Evolutionary conservation across 1,284 basidiomycete species (phyloP).

Genomic region (Sanghuangporus baumii): DNA sequence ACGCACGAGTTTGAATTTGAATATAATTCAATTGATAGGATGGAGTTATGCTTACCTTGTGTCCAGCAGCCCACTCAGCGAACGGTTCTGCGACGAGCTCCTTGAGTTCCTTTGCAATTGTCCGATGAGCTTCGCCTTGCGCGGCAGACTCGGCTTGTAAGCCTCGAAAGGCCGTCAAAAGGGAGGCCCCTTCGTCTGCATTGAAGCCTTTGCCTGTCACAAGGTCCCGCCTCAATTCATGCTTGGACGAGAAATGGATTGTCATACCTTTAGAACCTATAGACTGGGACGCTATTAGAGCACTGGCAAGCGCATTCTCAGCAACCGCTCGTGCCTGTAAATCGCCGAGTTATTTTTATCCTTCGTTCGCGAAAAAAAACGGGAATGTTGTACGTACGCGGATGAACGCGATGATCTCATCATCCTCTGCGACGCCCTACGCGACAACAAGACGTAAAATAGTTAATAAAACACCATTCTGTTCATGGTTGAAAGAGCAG

Average conservation of each 20-base stretch:
- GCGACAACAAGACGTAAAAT: not conserved
- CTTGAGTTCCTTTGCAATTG: conserved; percentile 61
- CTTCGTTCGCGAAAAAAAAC: not conserved
- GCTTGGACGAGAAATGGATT: not conserved
- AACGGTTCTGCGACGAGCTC: conserved; percentile 71
- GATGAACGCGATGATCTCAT: conserved; percentile 78
- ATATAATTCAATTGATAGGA: conserved; percentile 8
- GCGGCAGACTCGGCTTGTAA: conserved; percentile 61
- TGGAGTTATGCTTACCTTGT: conserved; percentile 44
- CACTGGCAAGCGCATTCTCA: conserved; percentile 54
- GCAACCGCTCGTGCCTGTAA: conserved; percentile 57
- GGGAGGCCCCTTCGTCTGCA: conserved; percentile 73
- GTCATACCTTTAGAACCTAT: conserved; percentile 47
- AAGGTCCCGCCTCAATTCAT: not conserved
- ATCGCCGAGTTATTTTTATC: conserved; percentile 10
- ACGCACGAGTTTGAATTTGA: not conserved
- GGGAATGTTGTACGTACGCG: conserved; percentile 42
- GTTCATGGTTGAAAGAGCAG: not conserved
- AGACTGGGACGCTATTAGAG: conserved; percentile 48
- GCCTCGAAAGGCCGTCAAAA: conserved; percentile 73
- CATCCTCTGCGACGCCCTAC: conserved; percentile 73
- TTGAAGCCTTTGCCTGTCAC: conserved; percentile 56
- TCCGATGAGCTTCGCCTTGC: conserved; percentile 63
- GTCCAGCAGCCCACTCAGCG: conserved; percentile 61
- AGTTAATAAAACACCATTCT: conserved; percentile 17